Percentiles rank a stretch among this genome's conserved stretches.
These are phyloP conservation scores for Asterophora lycoperdoides DNA, from an alignment of 768 basidiomycete genomes.

Conservation along the genomic window DNA sequence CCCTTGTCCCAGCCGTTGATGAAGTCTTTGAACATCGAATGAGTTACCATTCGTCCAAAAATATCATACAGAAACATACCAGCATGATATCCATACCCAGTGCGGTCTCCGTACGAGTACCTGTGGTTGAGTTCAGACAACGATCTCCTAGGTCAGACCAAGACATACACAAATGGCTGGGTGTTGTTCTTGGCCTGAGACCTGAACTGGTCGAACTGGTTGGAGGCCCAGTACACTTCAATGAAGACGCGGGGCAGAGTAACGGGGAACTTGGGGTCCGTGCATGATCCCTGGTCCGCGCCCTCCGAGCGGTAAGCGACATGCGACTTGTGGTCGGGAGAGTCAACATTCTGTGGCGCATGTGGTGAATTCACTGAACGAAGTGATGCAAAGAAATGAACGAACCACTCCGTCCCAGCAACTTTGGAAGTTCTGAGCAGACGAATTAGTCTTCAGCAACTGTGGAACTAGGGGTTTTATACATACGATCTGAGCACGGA, in stretches of 20 bases:
- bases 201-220: conserved; percentile 31
- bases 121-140: conserved; percentile 12
- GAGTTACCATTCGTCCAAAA: background rate
- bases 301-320: conserved; percentile 44
- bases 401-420: conserved; percentile 54
- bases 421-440: conserved; percentile 45
- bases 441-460: background rate
- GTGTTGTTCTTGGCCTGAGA: conserved; percentile 41
- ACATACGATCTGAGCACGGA: conserved; percentile 48
- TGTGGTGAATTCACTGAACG: background rate
- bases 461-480: background rate
- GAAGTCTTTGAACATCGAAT: conserved; percentile 35
- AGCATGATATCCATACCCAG: conserved; percentile 58
- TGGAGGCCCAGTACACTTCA: conserved; percentile 46
- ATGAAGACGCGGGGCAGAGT: conserved; percentile 47
- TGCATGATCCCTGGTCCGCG: conserved; percentile 46
- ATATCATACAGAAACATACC: conserved; percentile 28
- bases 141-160: background rate
- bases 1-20: conserved; percentile 54
- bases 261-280: conserved; percentile 41
- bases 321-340: conserved; percentile 49
- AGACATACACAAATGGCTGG: conserved; percentile 50
- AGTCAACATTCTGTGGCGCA: conserved; percentile 37
- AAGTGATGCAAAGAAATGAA: background rate
- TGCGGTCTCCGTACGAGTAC: conserved; percentile 55